These are phyloP conservation scores for Hibiscus mutabilis DNA, from an alignment of 345 rosid species.

Conservation along the genomic window DNA sequence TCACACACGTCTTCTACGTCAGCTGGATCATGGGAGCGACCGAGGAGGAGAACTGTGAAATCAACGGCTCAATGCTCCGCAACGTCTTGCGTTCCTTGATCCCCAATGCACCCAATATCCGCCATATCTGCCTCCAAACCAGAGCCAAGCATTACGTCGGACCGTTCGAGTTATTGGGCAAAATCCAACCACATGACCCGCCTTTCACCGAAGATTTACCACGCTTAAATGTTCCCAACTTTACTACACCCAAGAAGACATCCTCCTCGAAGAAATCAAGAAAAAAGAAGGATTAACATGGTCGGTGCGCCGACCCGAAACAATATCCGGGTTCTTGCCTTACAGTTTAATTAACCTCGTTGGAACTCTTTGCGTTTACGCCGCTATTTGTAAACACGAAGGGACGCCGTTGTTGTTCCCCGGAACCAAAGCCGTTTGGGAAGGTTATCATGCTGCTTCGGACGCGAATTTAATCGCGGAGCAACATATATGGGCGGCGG, in stretches of 20 bases:
- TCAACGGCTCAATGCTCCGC: slow-evolving; percentile 66
- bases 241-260: slow-evolving; percentile 58
- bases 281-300: slow-evolving; percentile 52
- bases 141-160: slow-evolving; percentile 65
- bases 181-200: slow-evolving; percentile 38
- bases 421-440: slow-evolving; percentile 56
- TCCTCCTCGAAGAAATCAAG: slow-evolving; percentile 49
- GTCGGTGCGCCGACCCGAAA: slow-evolving; percentile 62
- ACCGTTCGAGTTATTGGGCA: slow-evolving; percentile 29
- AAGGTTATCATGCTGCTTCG: slow-evolving; percentile 34
- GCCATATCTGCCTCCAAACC: slow-evolving; percentile 81
- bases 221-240: slow-evolving; percentile 47
- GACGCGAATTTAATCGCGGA: slow-evolving; percentile 85
- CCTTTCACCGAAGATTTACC: slow-evolving; percentile 86
- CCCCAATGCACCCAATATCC: slow-evolving; percentile 67
- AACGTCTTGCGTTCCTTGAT: slow-evolving; percentile 57
- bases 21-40: slow-evolving; percentile 50
- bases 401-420: slow-evolving; percentile 54
- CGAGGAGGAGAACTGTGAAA: slow-evolving; percentile 55
- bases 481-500: slow-evolving; percentile 88
- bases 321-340: slow-evolving; percentile 77
- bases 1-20: slow-evolving; percentile 76
- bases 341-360: slow-evolving; percentile 69
- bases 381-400: slow-evolving; percentile 76
- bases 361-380: slow-evolving; percentile 61